Evolutionary conservation across 805 yeast species (phyloP).

Genomic region (Wickerhamiella galacta): DNA sequence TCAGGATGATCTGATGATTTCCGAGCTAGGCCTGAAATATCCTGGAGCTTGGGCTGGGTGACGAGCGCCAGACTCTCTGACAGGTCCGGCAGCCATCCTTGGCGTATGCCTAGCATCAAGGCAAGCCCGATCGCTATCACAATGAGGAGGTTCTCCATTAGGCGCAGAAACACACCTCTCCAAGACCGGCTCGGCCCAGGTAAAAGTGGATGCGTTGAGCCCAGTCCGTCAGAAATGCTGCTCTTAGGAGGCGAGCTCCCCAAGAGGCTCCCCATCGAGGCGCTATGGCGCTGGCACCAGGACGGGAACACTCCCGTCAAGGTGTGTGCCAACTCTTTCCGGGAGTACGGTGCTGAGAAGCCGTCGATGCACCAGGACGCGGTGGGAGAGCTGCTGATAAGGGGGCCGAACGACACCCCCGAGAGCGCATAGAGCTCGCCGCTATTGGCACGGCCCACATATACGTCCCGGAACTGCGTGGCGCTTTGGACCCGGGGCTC

Average conservation of each 20-base stretch:
- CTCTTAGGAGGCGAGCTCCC: too few relatives aligned
- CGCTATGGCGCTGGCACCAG: constrained; percentile 12
- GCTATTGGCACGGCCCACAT: constrained; percentile 43
- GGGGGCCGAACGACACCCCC: constrained; percentile 55
- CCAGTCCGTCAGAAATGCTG: too few relatives aligned
- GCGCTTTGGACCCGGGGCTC: constrained; percentile 3
- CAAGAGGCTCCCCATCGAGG: too few relatives aligned
- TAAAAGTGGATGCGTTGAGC: too few relatives aligned
- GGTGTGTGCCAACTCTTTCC: constrained; percentile 2
- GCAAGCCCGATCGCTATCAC: constrained; percentile 18
- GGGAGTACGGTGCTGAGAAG: constrained; percentile 1
- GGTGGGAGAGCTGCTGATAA: constrained; percentile 48
- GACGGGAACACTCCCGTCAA: constrained; percentile 17
- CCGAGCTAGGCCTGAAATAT: too few relatives aligned
- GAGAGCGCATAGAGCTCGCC: constrained; percentile 78
- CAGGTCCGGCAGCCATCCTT: constrained; percentile 10
- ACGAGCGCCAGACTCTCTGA: constrained; percentile 2
- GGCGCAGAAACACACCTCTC: constrained; percentile 13
- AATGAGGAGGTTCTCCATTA: constrained; percentile 27
- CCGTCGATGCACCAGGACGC: constrained; percentile 12
- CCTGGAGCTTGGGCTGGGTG: too few relatives aligned
- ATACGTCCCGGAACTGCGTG: constrained; percentile 30
- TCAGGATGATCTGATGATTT: too few relatives aligned
- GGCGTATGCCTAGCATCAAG: constrained; percentile 5
- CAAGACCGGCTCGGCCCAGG: too few relatives aligned